phyloP scores from a whole-genome alignment of 2,329 filamentous ascomycete species.

The Trichoderma breve region DNA sequence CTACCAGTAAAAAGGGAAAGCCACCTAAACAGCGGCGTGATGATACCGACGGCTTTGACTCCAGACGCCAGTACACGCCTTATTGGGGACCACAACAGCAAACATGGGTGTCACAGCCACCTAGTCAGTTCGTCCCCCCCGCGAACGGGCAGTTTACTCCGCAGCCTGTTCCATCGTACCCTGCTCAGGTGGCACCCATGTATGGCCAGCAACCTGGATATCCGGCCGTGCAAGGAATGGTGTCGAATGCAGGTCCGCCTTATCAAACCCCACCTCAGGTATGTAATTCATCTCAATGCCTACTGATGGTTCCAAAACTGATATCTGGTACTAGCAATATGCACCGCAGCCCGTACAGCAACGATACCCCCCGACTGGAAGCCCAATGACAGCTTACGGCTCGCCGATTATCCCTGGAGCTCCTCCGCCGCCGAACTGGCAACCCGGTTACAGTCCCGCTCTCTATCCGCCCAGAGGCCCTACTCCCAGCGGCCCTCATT shows the following conservation, averaged over 20 bases:
- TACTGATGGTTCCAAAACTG: background rate
- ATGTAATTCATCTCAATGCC: conserved; percentile 27
- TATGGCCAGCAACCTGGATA: conserved; percentile 47
- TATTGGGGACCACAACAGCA: conserved; percentile 60
- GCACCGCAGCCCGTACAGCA: conserved; percentile 33
- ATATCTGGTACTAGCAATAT: conserved; percentile 29
- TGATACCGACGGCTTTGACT: conserved; percentile 64
- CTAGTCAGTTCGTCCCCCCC: conserved; percentile 47
- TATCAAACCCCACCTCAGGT: conserved; percentile 47
- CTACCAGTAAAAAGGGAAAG: conserved; percentile 68
- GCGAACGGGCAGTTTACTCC: conserved; percentile 41
- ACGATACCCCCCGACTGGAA: conserved; percentile 34
- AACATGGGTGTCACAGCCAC: conserved; percentile 55
- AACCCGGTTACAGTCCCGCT: conserved; percentile 35
- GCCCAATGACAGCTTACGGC: conserved; percentile 39
- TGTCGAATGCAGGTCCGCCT: conserved; percentile 42
- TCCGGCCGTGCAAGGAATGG: conserved; percentile 44
- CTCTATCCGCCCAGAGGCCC: conserved; percentile 34
- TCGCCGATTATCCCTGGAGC: conserved; percentile 33
- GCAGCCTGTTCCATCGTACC: conserved; percentile 48
- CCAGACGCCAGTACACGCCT: conserved; percentile 66
- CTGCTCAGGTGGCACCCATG: conserved; percentile 42
- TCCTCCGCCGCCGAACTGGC: conserved; percentile 37
- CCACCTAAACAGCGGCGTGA: conserved; percentile 60
- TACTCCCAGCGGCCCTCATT: conserved; percentile 27